Percentiles rank a stretch among this genome's conserved stretches.
Evolutionary conservation across 1,139 yeast species (phyloP).

Genomic region (Saccharomyces hybrid): DNA sequence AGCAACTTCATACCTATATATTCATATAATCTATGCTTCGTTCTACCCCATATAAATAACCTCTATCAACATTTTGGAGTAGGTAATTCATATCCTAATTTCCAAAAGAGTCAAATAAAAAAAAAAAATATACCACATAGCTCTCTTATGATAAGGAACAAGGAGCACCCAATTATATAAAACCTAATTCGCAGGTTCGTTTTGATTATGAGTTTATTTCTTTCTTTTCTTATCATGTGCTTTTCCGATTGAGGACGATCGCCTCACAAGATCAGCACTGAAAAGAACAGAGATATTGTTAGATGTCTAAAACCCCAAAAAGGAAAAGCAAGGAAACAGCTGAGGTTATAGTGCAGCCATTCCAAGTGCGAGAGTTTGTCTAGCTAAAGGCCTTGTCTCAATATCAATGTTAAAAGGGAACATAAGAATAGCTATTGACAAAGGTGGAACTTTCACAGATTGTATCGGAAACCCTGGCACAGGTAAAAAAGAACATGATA

Average conservation of each 20-base stretch:
- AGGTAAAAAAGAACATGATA: slow-evolving; percentile 40
- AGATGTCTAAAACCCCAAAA: not conserved
- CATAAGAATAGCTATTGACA: slow-evolving; percentile 39
- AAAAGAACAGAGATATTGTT: not conserved
- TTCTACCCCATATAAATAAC: not conserved
- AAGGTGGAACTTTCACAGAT: slow-evolving; percentile 90
- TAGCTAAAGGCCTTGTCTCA: not conserved
- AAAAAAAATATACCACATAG: too few species aligned
- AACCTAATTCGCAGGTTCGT: too few species aligned
- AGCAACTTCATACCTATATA: not conserved
- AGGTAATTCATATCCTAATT: too few species aligned
- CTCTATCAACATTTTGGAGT: too few species aligned
- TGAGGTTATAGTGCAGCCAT: too few species aligned
- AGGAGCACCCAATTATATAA: not conserved
- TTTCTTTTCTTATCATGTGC: not conserved
- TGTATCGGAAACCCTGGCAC: slow-evolving; percentile 46
- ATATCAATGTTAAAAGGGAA: not conserved
- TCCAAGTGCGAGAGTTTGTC: not conserved
- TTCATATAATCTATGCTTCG: not conserved
- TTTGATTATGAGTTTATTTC: not conserved
- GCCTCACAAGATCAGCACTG: not conserved
- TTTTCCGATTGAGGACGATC: not conserved
- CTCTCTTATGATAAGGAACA: not conserved
- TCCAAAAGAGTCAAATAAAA: too few species aligned
- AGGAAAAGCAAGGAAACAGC: too few species aligned